Conservation (phyloP, 257 asterid species). For the Solanum piurae region DNA sequence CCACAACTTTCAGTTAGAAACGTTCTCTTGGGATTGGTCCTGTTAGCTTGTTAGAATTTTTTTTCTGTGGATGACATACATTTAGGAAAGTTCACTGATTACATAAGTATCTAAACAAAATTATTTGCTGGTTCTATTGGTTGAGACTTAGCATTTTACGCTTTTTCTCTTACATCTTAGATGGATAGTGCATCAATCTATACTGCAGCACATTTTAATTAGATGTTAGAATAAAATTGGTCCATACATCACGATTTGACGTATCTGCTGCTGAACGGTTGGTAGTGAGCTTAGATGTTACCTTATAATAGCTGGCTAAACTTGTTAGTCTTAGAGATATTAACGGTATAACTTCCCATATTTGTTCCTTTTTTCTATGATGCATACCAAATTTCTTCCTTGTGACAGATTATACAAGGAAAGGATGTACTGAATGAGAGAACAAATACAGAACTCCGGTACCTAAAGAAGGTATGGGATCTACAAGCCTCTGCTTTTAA, state of each 20-base stretch:
- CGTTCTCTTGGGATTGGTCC: too few relatives aligned
- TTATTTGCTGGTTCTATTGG: background rate
- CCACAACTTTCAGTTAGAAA: too few relatives aligned
- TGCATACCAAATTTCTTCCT: background rate
- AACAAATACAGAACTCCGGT: slow-evolving; percentile 66
- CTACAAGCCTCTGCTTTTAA: background rate
- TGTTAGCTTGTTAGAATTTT: too few relatives aligned
- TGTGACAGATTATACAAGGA: slow-evolving; percentile 66
- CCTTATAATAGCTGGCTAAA: background rate
- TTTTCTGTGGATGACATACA: too few relatives aligned
- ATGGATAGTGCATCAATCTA: background rate
- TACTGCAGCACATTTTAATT: background rate
- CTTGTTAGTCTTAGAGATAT: background rate
- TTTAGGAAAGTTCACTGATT: too few relatives aligned
- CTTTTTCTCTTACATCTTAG: background rate
- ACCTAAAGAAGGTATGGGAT: slow-evolving; percentile 65
- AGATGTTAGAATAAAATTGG: background rate
- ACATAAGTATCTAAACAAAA: background rate
- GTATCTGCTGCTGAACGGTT: background rate
- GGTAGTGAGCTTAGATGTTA: background rate
- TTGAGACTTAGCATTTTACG: background rate
- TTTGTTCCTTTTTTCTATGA: background rate
- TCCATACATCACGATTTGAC: background rate
- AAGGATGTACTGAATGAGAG: slow-evolving; percentile 78
- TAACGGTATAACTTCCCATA: background rate